Percentiles rank a stretch among this genome's conserved stretches.
Evolutionary conservation across 73 alveolate genomes (phyloP).

Genomic region (Tetrahymena thermophila): DNA sequence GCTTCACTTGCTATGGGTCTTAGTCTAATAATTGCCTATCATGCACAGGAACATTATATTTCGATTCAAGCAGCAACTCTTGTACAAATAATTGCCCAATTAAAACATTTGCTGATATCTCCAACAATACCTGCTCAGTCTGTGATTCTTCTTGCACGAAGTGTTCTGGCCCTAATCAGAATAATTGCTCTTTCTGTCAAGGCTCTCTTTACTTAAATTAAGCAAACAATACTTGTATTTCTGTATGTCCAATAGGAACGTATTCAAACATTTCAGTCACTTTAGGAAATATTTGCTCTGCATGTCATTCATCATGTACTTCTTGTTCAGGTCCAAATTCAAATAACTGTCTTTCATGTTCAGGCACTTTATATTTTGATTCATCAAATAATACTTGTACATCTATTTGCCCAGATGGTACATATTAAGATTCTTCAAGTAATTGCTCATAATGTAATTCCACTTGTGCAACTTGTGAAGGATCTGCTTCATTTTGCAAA

Average conservation of each 20-base stretch:
- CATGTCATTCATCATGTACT: not conserved
- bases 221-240: not conserved
- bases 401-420: not conserved
- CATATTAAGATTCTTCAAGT: not conserved
- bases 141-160: not conserved
- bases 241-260: not conserved
- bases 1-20: not conserved
- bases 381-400: not conserved
- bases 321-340: not conserved
- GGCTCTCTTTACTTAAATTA: not conserved
- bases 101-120: not conserved
- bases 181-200: not conserved
- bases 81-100: not conserved
- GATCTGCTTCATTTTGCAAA: not conserved
- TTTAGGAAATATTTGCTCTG: not conserved
- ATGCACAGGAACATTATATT: not conserved
- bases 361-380: not conserved
- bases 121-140: not conserved
- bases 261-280: not conserved
- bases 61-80: not conserved
- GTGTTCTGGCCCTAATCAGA: not conserved
- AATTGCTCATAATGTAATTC: not conserved
- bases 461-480: not conserved
- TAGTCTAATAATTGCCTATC: not conserved
- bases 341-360: not conserved